phyloP scores from a whole-genome alignment of 2,329 filamentous ascomycete species.

The Colletotrichum sp. region DNA sequence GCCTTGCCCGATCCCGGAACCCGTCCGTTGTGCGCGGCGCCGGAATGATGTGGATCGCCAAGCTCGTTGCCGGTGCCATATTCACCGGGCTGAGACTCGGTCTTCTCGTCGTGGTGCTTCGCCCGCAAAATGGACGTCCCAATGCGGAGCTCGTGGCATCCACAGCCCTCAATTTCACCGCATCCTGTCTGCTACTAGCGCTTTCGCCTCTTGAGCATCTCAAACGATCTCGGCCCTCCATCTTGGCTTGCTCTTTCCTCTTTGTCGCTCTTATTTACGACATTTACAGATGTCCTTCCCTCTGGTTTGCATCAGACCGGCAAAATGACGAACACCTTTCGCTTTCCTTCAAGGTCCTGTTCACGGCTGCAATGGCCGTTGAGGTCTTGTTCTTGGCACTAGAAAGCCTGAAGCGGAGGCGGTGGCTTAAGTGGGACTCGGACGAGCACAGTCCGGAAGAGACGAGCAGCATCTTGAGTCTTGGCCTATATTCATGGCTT shows the following conservation, averaged over 20 bases:
- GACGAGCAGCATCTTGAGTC: slow-evolving; percentile 24
- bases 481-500: slow-evolving; percentile 25
- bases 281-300: neutral
- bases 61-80: neutral
- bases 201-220: neutral
- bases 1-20: neutral
- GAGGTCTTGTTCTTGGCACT: neutral
- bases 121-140: neutral
- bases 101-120: neutral
- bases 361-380: neutral
- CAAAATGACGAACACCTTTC: neutral
- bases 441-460: slow-evolving; percentile 12
- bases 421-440: neutral
- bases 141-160: neutral
- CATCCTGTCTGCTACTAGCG: neutral
- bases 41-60: neutral
- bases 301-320: neutral
- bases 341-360: neutral
- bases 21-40: neutral
- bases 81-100: neutral
- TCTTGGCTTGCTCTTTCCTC: neutral
- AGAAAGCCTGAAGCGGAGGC: neutral
- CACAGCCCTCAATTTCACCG: neutral
- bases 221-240: neutral
- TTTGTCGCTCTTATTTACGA: neutral